Base-by-base conservation (phyloP, 331 rosid species). In the Stylosanthes scabra region DNA sequence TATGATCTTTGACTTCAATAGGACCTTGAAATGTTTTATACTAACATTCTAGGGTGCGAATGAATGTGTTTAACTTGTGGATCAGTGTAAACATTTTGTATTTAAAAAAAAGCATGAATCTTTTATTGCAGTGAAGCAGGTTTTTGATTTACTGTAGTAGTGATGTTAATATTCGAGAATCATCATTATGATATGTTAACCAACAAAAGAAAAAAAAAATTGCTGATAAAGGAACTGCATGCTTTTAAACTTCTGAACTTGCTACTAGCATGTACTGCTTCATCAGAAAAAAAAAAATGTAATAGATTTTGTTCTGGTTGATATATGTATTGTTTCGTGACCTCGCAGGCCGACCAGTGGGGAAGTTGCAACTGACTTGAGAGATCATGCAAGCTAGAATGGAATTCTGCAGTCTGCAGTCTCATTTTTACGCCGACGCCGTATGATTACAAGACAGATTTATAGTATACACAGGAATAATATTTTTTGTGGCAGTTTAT, bases 341-440 rank as follows among this genome's bases (percentile, higher is more conserved):
- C 64, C 31, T 77, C 74, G 70, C 85, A 84, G 88, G 81, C 81
- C 85, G 69, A 80, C 88, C 13, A 84, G 88, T 72, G 88, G 88
- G 64, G 88, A 73, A 80, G 88, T 84, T 28, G 68, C 63, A 59
- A 27, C 78, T 42, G 78, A 59, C 72, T 58, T 47, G 13, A 65
- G 57, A 56, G 70, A 25, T 7, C 37, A 16, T 16, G 50, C 66
- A 56, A 49, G 73, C 75, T 77, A 80, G 78, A 72, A 69, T 51
- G 8, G 66, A 72, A 63, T 63, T 63, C 66, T 50, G 68, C 70
- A 56, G 73, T 73, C 51, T 44, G 39, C 70, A 56, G 73, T 73
- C 51, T 37, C 62, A 46, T 7, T 59, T 61, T 80, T 68, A 37
- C 20, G 51, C 46, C 41, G 70, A 28, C 20, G 41, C 54, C 27